Percentiles rank a stretch among this genome's conserved stretches.
Evolutionary conservation across 2,329 filamentous ascomycete species (phyloP).

Genomic region (Fusarium keratoplasticum): DNA sequence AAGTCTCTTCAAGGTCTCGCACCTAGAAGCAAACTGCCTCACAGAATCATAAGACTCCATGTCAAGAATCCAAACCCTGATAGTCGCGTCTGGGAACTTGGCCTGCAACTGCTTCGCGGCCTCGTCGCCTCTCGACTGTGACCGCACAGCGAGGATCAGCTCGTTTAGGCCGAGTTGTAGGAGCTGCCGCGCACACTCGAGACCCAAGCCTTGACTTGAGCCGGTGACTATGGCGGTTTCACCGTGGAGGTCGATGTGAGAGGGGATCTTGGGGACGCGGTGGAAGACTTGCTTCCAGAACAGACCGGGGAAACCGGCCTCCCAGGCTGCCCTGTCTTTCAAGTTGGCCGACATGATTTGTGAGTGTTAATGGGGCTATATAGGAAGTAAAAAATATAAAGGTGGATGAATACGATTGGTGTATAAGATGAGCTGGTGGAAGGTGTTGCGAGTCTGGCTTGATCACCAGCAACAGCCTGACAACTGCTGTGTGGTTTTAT

Average conservation of each 20-base stretch:
- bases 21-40: background rate
- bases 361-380: background rate
- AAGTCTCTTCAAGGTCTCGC: background rate
- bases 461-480: background rate
- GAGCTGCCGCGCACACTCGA: conserved; percentile 54
- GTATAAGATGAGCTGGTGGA: background rate
- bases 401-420: background rate
- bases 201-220: conserved; percentile 56
- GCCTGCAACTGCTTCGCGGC: background rate
- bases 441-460: background rate
- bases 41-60: conserved; percentile 15
- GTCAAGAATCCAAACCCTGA: conserved; percentile 19
- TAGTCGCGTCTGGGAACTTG: conserved; percentile 3
- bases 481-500: background rate
- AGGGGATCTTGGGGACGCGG: conserved; percentile 22
- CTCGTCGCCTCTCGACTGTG: background rate
- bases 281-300: conserved; percentile 22
- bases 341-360: conserved; percentile 16
- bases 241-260: conserved; percentile 41
- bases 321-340: conserved; percentile 11
- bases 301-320: background rate
- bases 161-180: background rate
- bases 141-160: background rate
- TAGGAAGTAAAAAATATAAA: background rate
- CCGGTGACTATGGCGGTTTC: conserved; percentile 59